phyloP scores from a whole-genome alignment of 2,329 filamentous ascomycete species.

The Microdochium paspali region DNA sequence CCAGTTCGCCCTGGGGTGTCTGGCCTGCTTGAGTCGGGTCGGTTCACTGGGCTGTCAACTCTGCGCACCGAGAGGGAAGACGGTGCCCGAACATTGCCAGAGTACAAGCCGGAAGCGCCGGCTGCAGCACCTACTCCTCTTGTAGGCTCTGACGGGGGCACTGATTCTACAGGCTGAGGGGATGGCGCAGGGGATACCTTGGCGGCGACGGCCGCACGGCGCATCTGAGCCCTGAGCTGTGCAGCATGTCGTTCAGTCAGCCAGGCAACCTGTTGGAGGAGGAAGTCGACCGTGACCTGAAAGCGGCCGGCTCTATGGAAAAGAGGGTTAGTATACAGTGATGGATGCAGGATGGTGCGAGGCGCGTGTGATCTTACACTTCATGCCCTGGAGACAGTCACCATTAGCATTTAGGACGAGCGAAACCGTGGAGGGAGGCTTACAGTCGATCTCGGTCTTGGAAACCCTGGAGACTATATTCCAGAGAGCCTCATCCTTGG shows the following conservation, averaged over 20 bases:
- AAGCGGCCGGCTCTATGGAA: constrained; percentile 59
- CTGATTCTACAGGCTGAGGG: constrained; percentile 41
- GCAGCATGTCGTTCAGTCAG: constrained; percentile 85
- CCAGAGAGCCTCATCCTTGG: constrained; percentile 85
- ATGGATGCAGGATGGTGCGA: constrained; percentile 1
- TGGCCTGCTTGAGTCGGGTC: constrained; percentile 33
- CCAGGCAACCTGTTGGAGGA: constrained; percentile 89
- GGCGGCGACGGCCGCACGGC: constrained; percentile 55
- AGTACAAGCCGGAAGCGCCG: constrained; percentile 9
- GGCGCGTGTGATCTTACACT: constrained; percentile 44
- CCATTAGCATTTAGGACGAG: too few species aligned
- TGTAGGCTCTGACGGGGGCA: constrained; percentile 34
- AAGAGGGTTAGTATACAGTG: constrained; percentile 12
- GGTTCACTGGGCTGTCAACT: constrained; percentile 40
- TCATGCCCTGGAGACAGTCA: constrained; percentile 54
- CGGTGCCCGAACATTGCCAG: constrained; percentile 28
- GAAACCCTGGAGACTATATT: constrained; percentile 75
- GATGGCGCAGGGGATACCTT: constrained; percentile 48
- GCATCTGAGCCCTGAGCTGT: constrained; percentile 83
- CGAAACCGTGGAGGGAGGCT: too few species aligned
- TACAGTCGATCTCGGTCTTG: constrained; percentile 83
- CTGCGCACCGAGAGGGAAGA: constrained; percentile 49
- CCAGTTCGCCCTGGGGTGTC: constrained; percentile 33
- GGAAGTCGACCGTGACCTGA: constrained; percentile 76
- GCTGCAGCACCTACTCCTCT: constrained; percentile 39